A percentile compares a stretch with the other conserved stretches of the same genome.
Conservation (phyloP, 1,284 basidiomycete genomes). For the Tilletia horrida region DNA sequence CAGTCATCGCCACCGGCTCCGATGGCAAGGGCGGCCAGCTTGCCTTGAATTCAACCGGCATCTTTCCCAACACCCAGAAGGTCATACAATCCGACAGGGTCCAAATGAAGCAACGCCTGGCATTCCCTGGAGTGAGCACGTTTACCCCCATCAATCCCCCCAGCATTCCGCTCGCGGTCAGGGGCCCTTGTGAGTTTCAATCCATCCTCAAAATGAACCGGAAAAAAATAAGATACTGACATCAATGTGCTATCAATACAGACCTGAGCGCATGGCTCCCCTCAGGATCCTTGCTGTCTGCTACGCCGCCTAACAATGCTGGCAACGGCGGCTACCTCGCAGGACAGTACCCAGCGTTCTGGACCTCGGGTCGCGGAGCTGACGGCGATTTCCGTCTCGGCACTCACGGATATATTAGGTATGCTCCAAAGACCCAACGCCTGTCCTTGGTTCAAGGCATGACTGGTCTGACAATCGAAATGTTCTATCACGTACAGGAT, state of each 20-base stretch:
- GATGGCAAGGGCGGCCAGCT: not conserved
- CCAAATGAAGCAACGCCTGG: not conserved
- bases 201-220: not conserved
- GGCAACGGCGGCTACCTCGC: constrained; percentile 48
- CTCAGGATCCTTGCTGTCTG: constrained; percentile 31
- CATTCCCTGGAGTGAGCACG: constrained; percentile 25
- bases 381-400: constrained; percentile 47
- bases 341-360: constrained; percentile 44
- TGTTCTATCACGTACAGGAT: constrained; percentile 21
- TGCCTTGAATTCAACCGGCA: not conserved
- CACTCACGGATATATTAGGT: constrained; percentile 42
- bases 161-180: constrained; percentile 45
- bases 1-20: constrained; percentile 1
- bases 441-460: not conserved
- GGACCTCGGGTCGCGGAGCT: constrained; percentile 49
- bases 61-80: not conserved
- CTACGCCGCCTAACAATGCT: constrained; percentile 43
- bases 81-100: not conserved
- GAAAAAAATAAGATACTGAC: too few species aligned
- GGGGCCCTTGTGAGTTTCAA: constrained; percentile 34
- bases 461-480: not conserved
- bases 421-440: not conserved
- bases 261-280: constrained; percentile 47
- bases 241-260: too few species aligned
- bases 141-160: constrained; percentile 48